Percentiles rank a stretch among this genome's conserved stretches.
Conservation (phyloP, 2,329 filamentous ascomycete genomes). For the Paecilomyces formosus region DNA sequence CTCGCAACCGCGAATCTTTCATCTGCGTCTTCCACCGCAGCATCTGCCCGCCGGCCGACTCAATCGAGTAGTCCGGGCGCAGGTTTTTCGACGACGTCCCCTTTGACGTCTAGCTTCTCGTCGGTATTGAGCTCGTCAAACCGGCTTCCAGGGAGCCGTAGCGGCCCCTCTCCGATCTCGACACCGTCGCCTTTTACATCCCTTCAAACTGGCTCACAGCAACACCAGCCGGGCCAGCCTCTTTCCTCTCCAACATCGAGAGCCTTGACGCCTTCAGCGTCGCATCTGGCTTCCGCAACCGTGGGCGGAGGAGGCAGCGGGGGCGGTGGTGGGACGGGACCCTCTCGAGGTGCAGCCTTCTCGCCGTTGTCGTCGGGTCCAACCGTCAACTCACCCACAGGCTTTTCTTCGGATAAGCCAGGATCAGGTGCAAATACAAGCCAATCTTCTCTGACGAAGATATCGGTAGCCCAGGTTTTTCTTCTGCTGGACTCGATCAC, state of each 20-base stretch:
- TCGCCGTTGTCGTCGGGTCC: conserved; percentile 53
- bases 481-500: conserved; percentile 90
- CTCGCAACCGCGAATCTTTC: conserved; percentile 48
- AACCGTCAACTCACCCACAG: conserved; percentile 46
- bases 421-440: conserved; percentile 39
- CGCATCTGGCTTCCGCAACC: conserved; percentile 51
- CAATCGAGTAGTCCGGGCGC: conserved; percentile 43
- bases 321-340: conserved; percentile 48
- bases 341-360: conserved; percentile 50
- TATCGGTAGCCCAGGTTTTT: conserved; percentile 92
- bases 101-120: conserved; percentile 46
- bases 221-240: conserved; percentile 44
- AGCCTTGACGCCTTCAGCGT: conserved; percentile 47
- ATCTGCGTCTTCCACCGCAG: conserved; percentile 31
- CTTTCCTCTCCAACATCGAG: conserved; percentile 50
- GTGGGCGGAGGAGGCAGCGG: conserved; percentile 43
- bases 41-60: conserved; percentile 36
- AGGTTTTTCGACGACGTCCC: conserved; percentile 43
- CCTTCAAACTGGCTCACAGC: conserved; percentile 48
- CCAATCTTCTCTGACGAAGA: conserved; percentile 69
- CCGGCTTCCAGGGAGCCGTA: conserved; percentile 45
- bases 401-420: conserved; percentile 44
- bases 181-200: conserved; percentile 49
- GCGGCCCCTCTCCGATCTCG: conserved; percentile 47
- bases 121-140: conserved; percentile 43